phyloP scores from a whole-genome alignment of 805 yeast genomes.

The Yarrowia sp. region DNA sequence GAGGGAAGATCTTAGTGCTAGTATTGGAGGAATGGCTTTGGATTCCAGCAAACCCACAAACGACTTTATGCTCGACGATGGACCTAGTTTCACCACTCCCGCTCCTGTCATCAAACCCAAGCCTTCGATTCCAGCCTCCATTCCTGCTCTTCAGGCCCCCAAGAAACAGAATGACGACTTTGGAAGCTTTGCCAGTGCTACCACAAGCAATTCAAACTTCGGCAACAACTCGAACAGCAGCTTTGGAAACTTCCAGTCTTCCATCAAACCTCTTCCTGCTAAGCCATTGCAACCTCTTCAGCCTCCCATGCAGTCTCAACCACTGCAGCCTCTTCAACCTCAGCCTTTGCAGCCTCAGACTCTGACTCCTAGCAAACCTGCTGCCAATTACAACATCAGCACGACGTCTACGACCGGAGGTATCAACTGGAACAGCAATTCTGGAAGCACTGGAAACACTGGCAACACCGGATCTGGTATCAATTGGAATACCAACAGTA shows the following conservation, averaged over 20 bases:
- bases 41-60: not conserved
- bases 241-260: conserved; percentile 10
- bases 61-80: conserved; percentile 15
- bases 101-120: not conserved
- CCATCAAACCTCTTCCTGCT: conserved; percentile 13
- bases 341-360: conserved; percentile 1
- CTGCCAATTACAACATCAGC: conserved; percentile 23
- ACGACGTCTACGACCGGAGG: not conserved
- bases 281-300: conserved; percentile 1
- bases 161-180: conserved; percentile 22
- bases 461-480: not conserved
- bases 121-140: conserved; percentile 1
- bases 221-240: not conserved
- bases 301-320: not conserved
- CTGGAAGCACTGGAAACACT: not conserved
- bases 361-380: conserved; percentile 9
- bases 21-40: not conserved
- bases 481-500: conserved; percentile 8
- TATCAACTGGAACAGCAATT: conserved; percentile 7
- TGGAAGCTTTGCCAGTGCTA: not conserved
- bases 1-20: not conserved
- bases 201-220: no score
- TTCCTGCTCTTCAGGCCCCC: conserved; percentile 29
- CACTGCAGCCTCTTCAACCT: not conserved
- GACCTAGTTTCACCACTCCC: conserved; percentile 1